These are phyloP conservation scores for Globisporangium canariense DNA, from an alignment of 352 stramenopile species.

Conservation along the genomic window DNA sequence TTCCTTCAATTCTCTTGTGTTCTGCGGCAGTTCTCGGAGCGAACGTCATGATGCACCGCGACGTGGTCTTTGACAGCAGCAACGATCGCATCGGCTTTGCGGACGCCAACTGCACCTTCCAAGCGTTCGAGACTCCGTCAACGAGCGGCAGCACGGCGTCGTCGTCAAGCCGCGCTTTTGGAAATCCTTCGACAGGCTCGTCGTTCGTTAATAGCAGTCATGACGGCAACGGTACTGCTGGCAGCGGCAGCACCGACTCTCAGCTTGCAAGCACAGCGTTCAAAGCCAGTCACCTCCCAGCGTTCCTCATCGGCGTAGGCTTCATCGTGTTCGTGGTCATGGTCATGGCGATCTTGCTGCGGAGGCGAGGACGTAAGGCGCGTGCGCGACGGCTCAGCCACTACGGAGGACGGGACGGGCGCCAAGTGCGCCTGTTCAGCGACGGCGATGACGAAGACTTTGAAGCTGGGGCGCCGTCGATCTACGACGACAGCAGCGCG, in stretches of 20 bases:
- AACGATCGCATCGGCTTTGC: constrained; percentile 45
- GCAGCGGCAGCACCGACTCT: neutral
- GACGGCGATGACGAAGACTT: neutral
- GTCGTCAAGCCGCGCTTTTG: neutral
- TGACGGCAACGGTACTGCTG: neutral
- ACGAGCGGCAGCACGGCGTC: neutral
- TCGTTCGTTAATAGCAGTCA: neutral
- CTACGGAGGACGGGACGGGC: neutral
- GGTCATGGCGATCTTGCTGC: neutral
- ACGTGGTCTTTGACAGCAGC: constrained; percentile 46
- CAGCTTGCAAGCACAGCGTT: neutral
- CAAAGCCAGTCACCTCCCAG: neutral
- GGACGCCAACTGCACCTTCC: constrained; percentile 27
- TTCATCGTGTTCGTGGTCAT: neutral
- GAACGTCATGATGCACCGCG: constrained; percentile 44
- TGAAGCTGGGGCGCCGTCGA: neutral
- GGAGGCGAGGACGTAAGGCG: neutral
- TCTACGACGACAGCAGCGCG: neutral
- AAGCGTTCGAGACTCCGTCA: neutral
- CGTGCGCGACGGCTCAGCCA: neutral
- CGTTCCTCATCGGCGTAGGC: neutral
- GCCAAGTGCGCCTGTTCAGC: neutral
- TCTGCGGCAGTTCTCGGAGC: constrained; percentile 23
- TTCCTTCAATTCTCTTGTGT: neutral
- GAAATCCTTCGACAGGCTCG: neutral